Evolutionary conservation across 768 basidiomycete species (phyloP).

Genomic region (Pulveroboletus frians): DNA sequence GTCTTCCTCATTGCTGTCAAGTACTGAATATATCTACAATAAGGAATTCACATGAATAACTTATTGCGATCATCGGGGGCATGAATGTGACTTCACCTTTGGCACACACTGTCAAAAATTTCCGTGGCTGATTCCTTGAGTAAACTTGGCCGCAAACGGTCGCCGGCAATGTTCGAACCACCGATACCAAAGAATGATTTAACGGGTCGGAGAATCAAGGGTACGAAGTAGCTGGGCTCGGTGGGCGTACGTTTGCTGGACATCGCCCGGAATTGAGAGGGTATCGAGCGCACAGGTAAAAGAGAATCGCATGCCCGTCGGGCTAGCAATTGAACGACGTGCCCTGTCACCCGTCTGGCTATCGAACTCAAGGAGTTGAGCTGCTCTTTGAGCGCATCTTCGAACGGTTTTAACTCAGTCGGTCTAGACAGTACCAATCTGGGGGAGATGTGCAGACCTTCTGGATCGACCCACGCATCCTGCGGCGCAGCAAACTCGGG

Average conservation of each 20-base stretch:
- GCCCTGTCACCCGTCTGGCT: constrained; percentile 54
- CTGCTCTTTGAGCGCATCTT: constrained; percentile 54
- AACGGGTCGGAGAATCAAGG: constrained; percentile 74
- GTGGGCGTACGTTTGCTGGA: constrained; percentile 64
- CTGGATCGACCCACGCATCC: constrained; percentile 33
- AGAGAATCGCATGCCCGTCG: constrained; percentile 83
- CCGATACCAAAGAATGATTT: constrained; percentile 66
- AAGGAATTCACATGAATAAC: background rate
- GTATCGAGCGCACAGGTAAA: constrained; percentile 79
- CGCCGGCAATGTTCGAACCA: constrained; percentile 54
- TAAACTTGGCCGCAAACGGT: constrained; percentile 50
- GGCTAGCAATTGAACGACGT: constrained; percentile 66
- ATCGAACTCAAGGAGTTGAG: constrained; percentile 46
- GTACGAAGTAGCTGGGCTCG: constrained; percentile 84
- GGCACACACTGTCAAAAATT: constrained; percentile 68
- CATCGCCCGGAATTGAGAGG: constrained; percentile 86
- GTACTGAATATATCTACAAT: constrained; percentile 68
- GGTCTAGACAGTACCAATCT: background rate
- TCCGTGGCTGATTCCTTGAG: constrained; percentile 48
- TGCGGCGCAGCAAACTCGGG: constrained; percentile 38
- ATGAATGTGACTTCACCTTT: constrained; percentile 40
- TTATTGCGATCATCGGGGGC: background rate
- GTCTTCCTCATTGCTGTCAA: constrained; percentile 86
- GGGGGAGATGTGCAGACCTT: constrained; percentile 41
- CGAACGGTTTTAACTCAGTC: background rate